Percentiles rank a stretch among this genome's conserved stretches.
Conservation (phyloP, 768 basidiomycete genomes). For the Austroboletus festivus region DNA sequence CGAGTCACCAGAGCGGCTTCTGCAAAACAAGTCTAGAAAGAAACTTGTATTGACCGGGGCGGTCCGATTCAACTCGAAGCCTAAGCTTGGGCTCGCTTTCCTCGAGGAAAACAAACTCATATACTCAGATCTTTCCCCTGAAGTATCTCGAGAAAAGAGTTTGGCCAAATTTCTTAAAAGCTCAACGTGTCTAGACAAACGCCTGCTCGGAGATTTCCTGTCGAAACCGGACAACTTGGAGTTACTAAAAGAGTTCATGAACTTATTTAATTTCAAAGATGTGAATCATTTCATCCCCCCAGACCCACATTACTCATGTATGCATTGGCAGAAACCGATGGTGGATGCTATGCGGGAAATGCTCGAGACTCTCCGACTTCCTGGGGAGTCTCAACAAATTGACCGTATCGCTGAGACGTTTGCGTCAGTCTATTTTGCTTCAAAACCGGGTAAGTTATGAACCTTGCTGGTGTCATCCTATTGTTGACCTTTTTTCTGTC, state of each 20-base stretch:
- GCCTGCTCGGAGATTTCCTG: conserved; percentile 88
- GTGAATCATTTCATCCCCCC: conserved; percentile 43
- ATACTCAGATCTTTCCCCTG: conserved; percentile 58
- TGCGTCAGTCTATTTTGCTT: conserved; percentile 85
- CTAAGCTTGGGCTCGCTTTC: conserved; percentile 86
- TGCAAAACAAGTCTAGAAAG: conserved; percentile 78
- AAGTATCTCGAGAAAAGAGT: conserved; percentile 56
- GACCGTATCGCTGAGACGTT: conserved; percentile 92
- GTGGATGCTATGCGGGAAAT: conserved; percentile 96
- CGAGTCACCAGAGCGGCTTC: conserved; percentile 53
- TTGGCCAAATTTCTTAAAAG: conserved; percentile 85
- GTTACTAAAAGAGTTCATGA: conserved; percentile 82
- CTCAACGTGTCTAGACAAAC: conserved; percentile 85
- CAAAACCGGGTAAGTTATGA: conserved; percentile 59
- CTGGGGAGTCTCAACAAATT: conserved; percentile 95
- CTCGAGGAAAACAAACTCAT: conserved; percentile 93
- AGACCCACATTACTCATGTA: conserved; percentile 1
- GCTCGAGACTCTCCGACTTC: conserved; percentile 89
- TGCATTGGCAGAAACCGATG: conserved; percentile 70
- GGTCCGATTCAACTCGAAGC: conserved; percentile 86
- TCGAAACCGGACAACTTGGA: conserved; percentile 86
- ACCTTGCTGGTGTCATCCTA: not conserved
- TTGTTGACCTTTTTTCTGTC: not conserved
- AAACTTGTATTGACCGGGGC: conserved; percentile 82
- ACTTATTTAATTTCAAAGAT: conserved; percentile 83